Evolutionary conservation across 192 early-diverging fungal genomes (phyloP).

Genomic region (Funneliformis mosseae): DNA sequence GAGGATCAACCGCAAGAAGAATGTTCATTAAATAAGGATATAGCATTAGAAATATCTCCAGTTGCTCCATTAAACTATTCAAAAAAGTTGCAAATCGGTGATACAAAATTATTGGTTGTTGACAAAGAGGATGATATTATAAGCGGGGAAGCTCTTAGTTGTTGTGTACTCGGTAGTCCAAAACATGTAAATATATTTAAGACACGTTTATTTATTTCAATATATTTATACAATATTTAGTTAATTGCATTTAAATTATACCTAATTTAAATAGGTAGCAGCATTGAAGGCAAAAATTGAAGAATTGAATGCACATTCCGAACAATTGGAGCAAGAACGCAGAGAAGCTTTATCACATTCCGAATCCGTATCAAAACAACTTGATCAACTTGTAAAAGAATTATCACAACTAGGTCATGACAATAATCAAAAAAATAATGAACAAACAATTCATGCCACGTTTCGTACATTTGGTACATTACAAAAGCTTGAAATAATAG

Average conservation of each 20-base stretch:
- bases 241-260: neutral
- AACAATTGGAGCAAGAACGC: conserved; percentile 20
- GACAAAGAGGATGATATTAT: neutral
- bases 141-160: neutral
- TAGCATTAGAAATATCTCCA: neutral
- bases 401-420: conserved; percentile 9
- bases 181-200: neutral
- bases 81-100: neutral
- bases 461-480: conserved; percentile 31
- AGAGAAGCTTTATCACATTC: conserved; percentile 18
- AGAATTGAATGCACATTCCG: conserved; percentile 19
- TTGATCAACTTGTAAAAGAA: conserved; percentile 26
- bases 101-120: neutral
- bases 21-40: no score
- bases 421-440: neutral
- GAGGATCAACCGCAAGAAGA: no score
- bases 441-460: conserved; percentile 35
- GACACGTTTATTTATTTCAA: neutral
- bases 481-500: conserved; percentile 33
- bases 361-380: conserved; percentile 27
- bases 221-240: no score
- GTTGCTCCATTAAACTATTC: neutral
- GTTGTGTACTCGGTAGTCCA: neutral
- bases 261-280: conserved; percentile 1
- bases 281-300: conserved; percentile 34